Conservation (phyloP, 2,329 filamentous ascomycete genomes). For the Akanthomyces lecanii region DNA sequence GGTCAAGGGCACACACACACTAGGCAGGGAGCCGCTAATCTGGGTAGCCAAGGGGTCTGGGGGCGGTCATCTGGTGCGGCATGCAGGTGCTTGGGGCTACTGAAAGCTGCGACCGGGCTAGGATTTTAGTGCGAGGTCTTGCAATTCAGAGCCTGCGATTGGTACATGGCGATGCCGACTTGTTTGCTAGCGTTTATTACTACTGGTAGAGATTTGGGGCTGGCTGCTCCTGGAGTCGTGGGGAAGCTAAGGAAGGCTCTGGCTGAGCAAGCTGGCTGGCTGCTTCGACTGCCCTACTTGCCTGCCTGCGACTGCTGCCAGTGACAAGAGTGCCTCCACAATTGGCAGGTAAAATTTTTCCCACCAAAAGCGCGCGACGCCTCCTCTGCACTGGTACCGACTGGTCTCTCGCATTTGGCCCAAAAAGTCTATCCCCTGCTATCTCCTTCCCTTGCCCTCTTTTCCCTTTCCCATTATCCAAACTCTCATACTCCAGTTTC, state of each 20-base stretch:
- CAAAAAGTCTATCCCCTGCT: conserved; percentile 12
- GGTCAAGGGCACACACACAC: background rate
- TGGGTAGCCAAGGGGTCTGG: background rate
- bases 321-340: background rate
- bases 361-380: background rate
- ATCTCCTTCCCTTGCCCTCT: background rate
- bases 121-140: background rate
- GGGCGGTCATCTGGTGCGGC: background rate
- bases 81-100: background rate
- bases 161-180: background rate
- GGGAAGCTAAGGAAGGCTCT: background rate
- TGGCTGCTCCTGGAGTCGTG: background rate
- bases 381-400: background rate
- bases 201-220: background rate
- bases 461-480: conserved; percentile 7
- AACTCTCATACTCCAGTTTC: background rate
- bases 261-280: no score
- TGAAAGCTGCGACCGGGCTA: background rate
- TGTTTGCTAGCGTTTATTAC: background rate
- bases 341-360: background rate
- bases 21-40: background rate
- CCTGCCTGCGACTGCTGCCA: no score
- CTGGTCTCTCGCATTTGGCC: background rate
- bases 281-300: no score
- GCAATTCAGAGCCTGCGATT: background rate